phyloP scores from a whole-genome alignment of 2,329 filamentous ascomycete species.

The Calonectria pauciramosa region DNA sequence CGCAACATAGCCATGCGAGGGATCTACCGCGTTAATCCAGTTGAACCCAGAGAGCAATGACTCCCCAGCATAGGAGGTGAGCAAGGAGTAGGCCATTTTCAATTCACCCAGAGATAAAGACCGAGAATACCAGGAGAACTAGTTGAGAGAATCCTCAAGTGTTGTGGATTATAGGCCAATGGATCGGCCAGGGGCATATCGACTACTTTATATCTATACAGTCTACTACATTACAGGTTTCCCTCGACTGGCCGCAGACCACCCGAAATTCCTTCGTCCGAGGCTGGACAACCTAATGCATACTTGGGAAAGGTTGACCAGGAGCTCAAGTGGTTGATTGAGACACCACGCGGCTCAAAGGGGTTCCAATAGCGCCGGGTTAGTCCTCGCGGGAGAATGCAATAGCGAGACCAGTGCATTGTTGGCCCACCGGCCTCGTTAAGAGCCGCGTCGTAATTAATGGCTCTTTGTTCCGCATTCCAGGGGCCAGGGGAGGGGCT shows the following conservation, averaged over 20 bases:
- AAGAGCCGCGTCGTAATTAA: conserved; percentile 12
- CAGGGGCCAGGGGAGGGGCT: conserved; percentile 11
- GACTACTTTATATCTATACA: conserved; percentile 38
- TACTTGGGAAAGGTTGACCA: conserved; percentile 36
- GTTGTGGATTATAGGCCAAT: background rate
- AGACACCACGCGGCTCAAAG: conserved; percentile 40
- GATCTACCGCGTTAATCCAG: conserved; percentile 68
- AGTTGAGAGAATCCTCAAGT: conserved; percentile 15
- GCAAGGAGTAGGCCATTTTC: conserved; percentile 58
- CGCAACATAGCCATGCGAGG: conserved; percentile 76
- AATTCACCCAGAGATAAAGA: conserved; percentile 20
- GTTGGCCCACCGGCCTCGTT: conserved; percentile 1
- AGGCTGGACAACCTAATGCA: conserved; percentile 37
- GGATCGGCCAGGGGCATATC: conserved; percentile 9
- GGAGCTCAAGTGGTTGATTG: conserved; percentile 18
- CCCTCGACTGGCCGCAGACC: conserved; percentile 19
- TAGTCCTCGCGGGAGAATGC: conserved; percentile 35
- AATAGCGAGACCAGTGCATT: conserved; percentile 32
- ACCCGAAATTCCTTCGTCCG: conserved; percentile 26
- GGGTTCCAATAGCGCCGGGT: conserved; percentile 27
- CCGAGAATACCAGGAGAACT: conserved; percentile 16
- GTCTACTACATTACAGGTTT: background rate
- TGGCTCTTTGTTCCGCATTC: conserved; percentile 38
- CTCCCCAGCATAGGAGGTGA: conserved; percentile 58
- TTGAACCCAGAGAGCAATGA: conserved; percentile 63